phyloP scores from a whole-genome alignment of 768 basidiomycete species.

The Tylopilus intermedius region DNA sequence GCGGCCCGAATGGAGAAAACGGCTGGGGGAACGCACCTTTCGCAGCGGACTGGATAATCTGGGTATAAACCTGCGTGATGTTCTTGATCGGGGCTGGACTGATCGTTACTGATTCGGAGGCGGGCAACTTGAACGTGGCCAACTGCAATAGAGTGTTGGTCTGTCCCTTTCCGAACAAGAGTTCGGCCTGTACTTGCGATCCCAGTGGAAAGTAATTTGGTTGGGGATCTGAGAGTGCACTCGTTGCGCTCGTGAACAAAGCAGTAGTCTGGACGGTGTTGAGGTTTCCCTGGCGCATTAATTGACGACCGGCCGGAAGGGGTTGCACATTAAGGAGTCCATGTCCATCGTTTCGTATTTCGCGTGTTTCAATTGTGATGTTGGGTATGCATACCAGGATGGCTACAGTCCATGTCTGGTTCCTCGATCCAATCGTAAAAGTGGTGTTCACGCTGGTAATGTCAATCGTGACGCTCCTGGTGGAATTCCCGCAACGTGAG shows the following conservation, averaged over 20 bases:
- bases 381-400: slow-evolving; percentile 22
- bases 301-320: not conserved
- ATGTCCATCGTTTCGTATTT: slow-evolving; percentile 19
- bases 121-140: not conserved
- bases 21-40: slow-evolving; percentile 12
- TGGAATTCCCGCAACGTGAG: slow-evolving; percentile 9
- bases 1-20: no score
- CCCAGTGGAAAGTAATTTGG: not conserved
- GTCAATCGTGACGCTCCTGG: slow-evolving; percentile 10
- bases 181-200: slow-evolving; percentile 14
- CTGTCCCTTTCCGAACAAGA: slow-evolving; percentile 21
- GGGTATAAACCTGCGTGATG: slow-evolving; percentile 19
- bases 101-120: not conserved
- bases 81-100: slow-evolving; percentile 5
- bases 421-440: slow-evolving; percentile 9
- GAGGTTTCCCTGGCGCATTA: slow-evolving; percentile 22
- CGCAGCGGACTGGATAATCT: slow-evolving; percentile 16
- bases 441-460: slow-evolving; percentile 10
- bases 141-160: slow-evolving; percentile 5
- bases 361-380: slow-evolving; percentile 24
- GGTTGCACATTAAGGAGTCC: slow-evolving; percentile 20
- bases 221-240: not conserved
- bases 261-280: slow-evolving; percentile 19
- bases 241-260: slow-evolving; percentile 21
- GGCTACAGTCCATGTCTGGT: slow-evolving; percentile 21